Conservation (phyloP, 768 basidiomycete genomes). For the Trametes sanguinea region DNA sequence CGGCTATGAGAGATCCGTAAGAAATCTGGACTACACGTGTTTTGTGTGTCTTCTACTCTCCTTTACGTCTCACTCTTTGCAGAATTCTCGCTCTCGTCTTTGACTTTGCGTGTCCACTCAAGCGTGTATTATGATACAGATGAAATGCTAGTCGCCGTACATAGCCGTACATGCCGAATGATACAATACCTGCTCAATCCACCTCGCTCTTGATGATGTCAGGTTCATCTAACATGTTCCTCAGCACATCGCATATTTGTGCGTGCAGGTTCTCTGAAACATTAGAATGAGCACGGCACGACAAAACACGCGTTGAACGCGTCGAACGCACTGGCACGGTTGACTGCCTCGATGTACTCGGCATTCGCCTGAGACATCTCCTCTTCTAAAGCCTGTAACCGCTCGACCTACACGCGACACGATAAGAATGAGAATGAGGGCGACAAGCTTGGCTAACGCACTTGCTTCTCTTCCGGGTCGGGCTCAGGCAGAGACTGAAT, state of each 20-base stretch:
- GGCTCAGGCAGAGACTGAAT: constrained; percentile 79
- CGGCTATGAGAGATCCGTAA: no score
- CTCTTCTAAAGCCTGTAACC: constrained; percentile 66
- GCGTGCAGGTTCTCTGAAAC: constrained; percentile 28
- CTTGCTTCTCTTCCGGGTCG: constrained; percentile 79
- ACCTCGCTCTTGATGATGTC: constrained; percentile 24
- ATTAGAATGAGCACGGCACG: background rate
- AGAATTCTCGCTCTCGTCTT: no score
- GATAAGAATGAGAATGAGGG: background rate
- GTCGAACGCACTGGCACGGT: constrained; percentile 51
- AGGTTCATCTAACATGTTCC: constrained; percentile 30
- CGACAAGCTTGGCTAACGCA: constrained; percentile 23
- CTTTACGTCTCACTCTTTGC: no score
- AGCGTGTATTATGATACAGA: no score
- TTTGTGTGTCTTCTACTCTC: no score
- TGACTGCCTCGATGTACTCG: constrained; percentile 73
- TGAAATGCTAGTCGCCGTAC: no score
- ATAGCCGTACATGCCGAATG: no score
- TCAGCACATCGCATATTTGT: constrained; percentile 30
- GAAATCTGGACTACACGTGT: no score
- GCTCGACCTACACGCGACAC: constrained; percentile 48
- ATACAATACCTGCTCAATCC: constrained; percentile 3
- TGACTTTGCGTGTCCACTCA: no score
- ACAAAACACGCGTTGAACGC: background rate
- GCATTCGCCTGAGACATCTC: constrained; percentile 74